These are phyloP conservation scores for Cordyceps pruinosa DNA, from an alignment of 2,329 filamentous ascomycete genomes.

Conservation along the genomic window DNA sequence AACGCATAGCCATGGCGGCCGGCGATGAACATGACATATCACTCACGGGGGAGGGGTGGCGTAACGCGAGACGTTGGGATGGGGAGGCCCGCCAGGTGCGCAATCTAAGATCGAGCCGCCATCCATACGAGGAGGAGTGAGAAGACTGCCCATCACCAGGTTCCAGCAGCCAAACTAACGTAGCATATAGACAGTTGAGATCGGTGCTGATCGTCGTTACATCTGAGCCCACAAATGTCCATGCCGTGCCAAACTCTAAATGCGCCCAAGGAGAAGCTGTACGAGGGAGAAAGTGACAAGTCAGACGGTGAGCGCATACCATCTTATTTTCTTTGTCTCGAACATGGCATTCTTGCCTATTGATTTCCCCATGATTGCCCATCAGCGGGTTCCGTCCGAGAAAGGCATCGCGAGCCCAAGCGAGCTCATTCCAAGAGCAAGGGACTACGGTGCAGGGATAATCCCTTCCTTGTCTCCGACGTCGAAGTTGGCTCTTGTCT, in stretches of 20 bases:
- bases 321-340: background rate
- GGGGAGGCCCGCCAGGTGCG: background rate
- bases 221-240: background rate
- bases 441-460: background rate
- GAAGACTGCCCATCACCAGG: background rate
- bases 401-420: background rate
- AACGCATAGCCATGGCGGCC: no score
- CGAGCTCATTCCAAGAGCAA: background rate
- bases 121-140: background rate
- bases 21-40: background rate
- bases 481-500: background rate
- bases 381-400: background rate
- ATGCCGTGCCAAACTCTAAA: background rate
- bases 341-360: background rate
- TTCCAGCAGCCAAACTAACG: no score
- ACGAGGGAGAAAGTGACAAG: background rate
- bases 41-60: background rate
- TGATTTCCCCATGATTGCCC: background rate
- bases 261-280: background rate
- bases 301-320: background rate
- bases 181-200: no score
- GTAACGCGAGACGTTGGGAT: background rate
- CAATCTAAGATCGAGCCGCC: background rate
- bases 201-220: background rate
- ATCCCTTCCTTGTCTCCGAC: background rate